Percentiles rank a stretch among this genome's conserved stretches.
These are phyloP conservation scores for Acanthamoeba lenticulata DNA, from an alignment of 208 protist genomes.

Conservation along the genomic window DNA sequence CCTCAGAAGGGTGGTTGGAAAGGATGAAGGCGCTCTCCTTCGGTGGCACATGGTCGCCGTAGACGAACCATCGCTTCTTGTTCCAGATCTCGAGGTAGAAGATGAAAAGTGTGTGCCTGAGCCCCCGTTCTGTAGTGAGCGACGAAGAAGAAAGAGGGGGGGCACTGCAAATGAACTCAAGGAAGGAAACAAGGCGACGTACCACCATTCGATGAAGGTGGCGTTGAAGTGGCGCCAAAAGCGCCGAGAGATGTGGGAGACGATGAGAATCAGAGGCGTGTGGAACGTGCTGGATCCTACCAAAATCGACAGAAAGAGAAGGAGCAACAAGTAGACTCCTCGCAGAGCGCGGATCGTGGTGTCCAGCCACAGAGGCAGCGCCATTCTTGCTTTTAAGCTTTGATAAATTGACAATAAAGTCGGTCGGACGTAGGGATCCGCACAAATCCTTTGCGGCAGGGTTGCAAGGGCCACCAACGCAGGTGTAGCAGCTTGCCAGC, in stretches of 20 bases:
- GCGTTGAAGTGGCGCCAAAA: slow-evolving; percentile 38
- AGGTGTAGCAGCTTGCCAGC: too few relatives aligned
- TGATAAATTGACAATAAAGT: not conserved
- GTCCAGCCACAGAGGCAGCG: not conserved
- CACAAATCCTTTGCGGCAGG: too few relatives aligned
- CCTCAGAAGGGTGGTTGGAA: slow-evolving; percentile 64
- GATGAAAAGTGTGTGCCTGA: slow-evolving; percentile 49
- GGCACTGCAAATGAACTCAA: not conserved
- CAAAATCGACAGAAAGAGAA: slow-evolving; percentile 40
- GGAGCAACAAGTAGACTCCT: not conserved
- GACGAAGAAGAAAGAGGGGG: too few relatives aligned
- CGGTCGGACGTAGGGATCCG: too few relatives aligned
- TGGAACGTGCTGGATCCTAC: slow-evolving; percentile 8
- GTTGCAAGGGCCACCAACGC: too few relatives aligned
- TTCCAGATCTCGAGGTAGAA: slow-evolving; percentile 68
- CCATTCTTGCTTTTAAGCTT: not conserved
- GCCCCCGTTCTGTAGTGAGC: too few relatives aligned
- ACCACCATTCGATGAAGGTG: slow-evolving; percentile 63
- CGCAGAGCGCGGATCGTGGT: not conserved
- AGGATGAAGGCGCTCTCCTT: slow-evolving; percentile 66
- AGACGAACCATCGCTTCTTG: slow-evolving; percentile 12
- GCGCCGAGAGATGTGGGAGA: slow-evolving; percentile 23
- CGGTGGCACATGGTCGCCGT: slow-evolving; percentile 45
- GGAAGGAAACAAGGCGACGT: not conserved
- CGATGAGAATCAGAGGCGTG: not conserved